Percentiles rank a stretch among this genome's conserved stretches.
Evolutionary conservation across 371 early-diverging fungal genomes (phyloP).

Genomic region (Caulochytrium protostelioides): DNA sequence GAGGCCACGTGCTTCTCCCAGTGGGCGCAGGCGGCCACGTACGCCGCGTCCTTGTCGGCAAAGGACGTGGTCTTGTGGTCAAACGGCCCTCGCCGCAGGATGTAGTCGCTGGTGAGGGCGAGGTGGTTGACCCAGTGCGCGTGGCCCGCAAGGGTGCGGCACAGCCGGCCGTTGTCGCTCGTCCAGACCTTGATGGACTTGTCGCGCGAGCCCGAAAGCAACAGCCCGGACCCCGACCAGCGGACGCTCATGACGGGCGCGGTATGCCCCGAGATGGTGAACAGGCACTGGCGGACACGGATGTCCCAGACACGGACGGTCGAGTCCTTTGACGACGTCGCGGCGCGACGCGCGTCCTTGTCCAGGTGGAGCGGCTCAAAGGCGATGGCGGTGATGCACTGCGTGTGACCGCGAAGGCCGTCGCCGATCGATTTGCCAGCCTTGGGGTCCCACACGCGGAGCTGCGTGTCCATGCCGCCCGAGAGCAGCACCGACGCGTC

Average conservation of each 20-base stretch:
- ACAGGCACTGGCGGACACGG: slow-evolving; percentile 40
- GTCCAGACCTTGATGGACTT: slow-evolving; percentile 82
- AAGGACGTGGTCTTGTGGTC: slow-evolving; percentile 54
- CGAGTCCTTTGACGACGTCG: slow-evolving; percentile 81
- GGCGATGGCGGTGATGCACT: slow-evolving; percentile 66
- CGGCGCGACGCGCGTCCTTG: slow-evolving; percentile 56
- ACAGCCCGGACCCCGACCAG: slow-evolving; percentile 85
- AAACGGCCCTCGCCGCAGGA: slow-evolving; percentile 68
- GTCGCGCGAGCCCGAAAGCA: slow-evolving; percentile 80
- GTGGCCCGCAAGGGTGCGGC: slow-evolving; percentile 69
- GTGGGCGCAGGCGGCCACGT: neutral
- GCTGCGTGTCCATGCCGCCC: slow-evolving; percentile 78
- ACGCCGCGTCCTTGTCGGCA: slow-evolving; percentile 33
- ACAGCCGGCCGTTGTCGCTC: slow-evolving; percentile 42
- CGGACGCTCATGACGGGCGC: slow-evolving; percentile 73
- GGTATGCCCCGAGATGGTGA: slow-evolving; percentile 71
- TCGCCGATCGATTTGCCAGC: slow-evolving; percentile 62
- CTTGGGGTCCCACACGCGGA: slow-evolving; percentile 62
- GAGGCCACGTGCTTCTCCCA: neutral
- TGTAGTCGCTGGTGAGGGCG: slow-evolving; percentile 72
- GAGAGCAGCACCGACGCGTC: slow-evolving; percentile 66
- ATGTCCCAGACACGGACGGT: slow-evolving; percentile 94
- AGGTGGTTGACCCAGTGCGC: slow-evolving; percentile 89
- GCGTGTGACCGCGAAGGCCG: slow-evolving; percentile 58
- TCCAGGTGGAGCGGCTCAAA: slow-evolving; percentile 75